Evolutionary conservation across 1,139 yeast genomes (phyloP), one percentile per base, ranked within the genome.

Genomic region (Meyerozyma guilliermondii): DNA sequence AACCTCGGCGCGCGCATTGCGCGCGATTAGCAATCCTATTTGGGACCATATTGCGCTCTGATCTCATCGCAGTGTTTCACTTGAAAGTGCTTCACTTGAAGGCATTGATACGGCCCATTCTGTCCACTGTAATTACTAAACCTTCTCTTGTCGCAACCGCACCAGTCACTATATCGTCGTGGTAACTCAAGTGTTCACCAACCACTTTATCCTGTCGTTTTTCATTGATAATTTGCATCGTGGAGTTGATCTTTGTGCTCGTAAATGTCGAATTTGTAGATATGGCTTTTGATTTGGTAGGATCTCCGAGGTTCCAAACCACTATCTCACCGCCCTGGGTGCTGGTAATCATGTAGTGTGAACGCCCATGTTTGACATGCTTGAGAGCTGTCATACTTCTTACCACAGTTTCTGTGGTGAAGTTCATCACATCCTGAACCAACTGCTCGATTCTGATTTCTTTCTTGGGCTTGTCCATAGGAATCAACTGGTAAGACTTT

Each of bases 231-330:
- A 11, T 26, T 17, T 24, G 35, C 22, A 26, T 30, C 11, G 44
- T 38, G 23, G 31, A n/a, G 11, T 16, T 13, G 8, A 36, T 17
- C 10, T n/a, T 9, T 5, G 27, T 23, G 2, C 9, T 8, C 17
- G 31, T 11, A 36, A 36, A 36, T 10, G 23, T 24, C 7, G 39
- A 7, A 6, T 10, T n/a, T 5, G 13, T 9, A 35, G 39, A 27
- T 45, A 35, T 44, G 42, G 50, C n/a, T 27, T 4, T 39, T 0
- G 74, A 68, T n/a, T 53, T 46, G 27, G 53, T 54, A 5, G 62
- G 48, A 11, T 58, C 52, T 10, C 49, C 43, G 14, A 63, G 39
- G 44, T 68, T 61, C 74, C 75, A 71, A 33, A 66, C 48, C 17
- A 65, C 56, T 3, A 68, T 43, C 11, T 65, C 51, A 13, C 55